Evolutionary conservation across 2,329 filamentous ascomycete genomes (phyloP).

Genomic region (Microthyrium microscopicum): DNA sequence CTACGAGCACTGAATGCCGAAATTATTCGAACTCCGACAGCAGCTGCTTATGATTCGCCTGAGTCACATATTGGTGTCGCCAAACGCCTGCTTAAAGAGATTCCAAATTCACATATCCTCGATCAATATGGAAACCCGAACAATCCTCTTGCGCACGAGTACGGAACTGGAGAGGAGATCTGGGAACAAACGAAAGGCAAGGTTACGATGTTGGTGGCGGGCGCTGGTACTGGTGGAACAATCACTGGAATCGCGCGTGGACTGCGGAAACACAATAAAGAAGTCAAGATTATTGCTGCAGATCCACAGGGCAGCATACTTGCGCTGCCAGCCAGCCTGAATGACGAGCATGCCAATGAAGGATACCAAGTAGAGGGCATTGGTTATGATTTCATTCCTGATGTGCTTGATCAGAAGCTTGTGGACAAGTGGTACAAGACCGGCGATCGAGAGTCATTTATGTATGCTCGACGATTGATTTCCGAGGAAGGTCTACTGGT

Average conservation of each 20-base stretch:
- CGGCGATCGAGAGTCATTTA: conserved; percentile 78
- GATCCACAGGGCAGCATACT: conserved; percentile 88
- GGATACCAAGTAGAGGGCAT: conserved; percentile 97
- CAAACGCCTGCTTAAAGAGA: conserved; percentile 75
- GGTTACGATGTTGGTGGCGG: conserved; percentile 70
- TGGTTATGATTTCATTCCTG: conserved; percentile 94
- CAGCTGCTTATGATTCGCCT: conserved; percentile 84
- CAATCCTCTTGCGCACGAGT: conserved; percentile 87
- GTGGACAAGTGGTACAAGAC: conserved; percentile 99
- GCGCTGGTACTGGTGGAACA: conserved; percentile 88
- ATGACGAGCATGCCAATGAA: conserved; percentile 64
- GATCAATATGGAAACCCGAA: conserved; percentile 89
- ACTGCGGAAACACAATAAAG: conserved; percentile 68
- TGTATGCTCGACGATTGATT: conserved; percentile 77
- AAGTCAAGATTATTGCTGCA: conserved; percentile 79
- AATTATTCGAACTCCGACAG: conserved; percentile 92
- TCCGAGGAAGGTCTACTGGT: conserved; percentile 87
- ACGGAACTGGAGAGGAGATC: conserved; percentile 89
- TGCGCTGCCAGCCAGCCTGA: conserved; percentile 63
- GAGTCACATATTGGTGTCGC: conserved; percentile 97
- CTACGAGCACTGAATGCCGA: conserved; percentile 86
- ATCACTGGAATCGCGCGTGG: conserved; percentile 80
- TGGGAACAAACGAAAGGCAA: conserved; percentile 79
- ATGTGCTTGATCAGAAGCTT: conserved; percentile 64
- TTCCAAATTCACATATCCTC: conserved; percentile 91